These are phyloP conservation scores for Waltergamsia citrina DNA, from an alignment of 2,329 filamentous ascomycete genomes.

Conservation along the genomic window DNA sequence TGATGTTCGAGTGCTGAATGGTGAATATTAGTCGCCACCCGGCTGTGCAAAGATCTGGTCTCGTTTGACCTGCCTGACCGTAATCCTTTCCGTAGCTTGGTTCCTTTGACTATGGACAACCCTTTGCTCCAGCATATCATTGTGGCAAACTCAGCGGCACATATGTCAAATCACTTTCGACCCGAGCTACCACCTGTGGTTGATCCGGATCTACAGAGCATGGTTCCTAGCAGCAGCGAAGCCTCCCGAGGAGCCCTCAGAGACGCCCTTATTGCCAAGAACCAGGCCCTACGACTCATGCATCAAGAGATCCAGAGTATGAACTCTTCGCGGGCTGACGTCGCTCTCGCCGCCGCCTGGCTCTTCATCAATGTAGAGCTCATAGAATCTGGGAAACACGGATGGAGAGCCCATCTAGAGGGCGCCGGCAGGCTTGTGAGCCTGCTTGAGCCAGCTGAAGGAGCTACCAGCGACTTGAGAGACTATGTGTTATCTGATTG, in stretches of 20 bases:
- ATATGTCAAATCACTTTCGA: slow-evolving; percentile 32
- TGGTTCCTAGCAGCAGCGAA: slow-evolving; percentile 7
- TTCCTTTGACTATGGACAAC: slow-evolving; percentile 29
- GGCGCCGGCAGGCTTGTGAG: slow-evolving; percentile 34
- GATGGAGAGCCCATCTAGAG: slow-evolving; percentile 36
- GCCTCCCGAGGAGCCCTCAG: slow-evolving; percentile 21
- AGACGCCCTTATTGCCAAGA: slow-evolving; percentile 35
- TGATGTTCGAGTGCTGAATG: not conserved
- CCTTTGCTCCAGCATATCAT: slow-evolving; percentile 35
- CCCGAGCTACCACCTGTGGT: slow-evolving; percentile 15
- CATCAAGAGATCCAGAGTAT: slow-evolving; percentile 27
- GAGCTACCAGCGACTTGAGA: slow-evolving; percentile 23
- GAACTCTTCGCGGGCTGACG: slow-evolving; percentile 24
- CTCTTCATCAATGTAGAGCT: slow-evolving; percentile 42
- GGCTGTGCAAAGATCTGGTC: slow-evolving; percentile 44
- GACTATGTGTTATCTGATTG: slow-evolving; percentile 38
- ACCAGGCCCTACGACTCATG: slow-evolving; percentile 32
- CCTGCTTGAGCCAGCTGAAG: slow-evolving; percentile 21
- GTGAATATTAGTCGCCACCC: slow-evolving; percentile 28
- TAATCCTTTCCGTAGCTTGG: slow-evolving; percentile 36
- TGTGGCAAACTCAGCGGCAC: slow-evolving; percentile 36
- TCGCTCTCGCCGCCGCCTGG: slow-evolving; percentile 33
- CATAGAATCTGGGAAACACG: slow-evolving; percentile 36
- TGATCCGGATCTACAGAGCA: slow-evolving; percentile 4
- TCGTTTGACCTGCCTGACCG: slow-evolving; percentile 30